Evolutionary conservation across 1,284 basidiomycete species (phyloP).

Genomic region (Sporisorium graminicola): DNA sequence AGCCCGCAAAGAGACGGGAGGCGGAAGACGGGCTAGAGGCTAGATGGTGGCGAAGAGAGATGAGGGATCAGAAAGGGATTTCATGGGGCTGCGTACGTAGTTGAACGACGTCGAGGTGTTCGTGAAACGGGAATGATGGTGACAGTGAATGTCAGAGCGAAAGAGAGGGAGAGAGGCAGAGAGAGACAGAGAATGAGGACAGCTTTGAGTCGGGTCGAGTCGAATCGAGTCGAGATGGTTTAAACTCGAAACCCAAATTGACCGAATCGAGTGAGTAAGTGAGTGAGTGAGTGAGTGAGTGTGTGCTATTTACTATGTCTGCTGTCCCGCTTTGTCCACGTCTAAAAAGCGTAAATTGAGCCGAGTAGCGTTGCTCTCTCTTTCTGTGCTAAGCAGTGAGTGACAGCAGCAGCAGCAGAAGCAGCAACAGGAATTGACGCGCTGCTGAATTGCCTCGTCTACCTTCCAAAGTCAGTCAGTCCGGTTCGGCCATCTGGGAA

Average conservation of each 20-base stretch:
- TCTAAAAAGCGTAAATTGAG: too few relatives aligned
- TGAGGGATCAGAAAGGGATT: neutral
- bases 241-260: too few relatives aligned
- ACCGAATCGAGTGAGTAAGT: neutral
- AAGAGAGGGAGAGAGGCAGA: neutral
- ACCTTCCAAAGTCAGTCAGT: too few relatives aligned
- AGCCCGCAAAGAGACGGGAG: neutral
- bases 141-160: neutral
- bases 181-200: conserved; percentile 1
- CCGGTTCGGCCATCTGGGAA: too few relatives aligned
- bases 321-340: too few relatives aligned
- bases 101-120: neutral
- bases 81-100: neutral
- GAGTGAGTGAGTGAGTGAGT: neutral
- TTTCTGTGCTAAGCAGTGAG: neutral
- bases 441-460: too few relatives aligned
- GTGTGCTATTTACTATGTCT: too few relatives aligned
- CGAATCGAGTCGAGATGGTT: neutral
- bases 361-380: neutral
- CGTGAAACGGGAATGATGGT: neutral
- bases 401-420: neutral
- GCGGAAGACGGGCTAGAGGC: neutral
- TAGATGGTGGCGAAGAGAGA: neutral
- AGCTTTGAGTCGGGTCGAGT: too few relatives aligned
- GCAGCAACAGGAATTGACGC: too few relatives aligned